These are phyloP conservation scores for Podila horticola DNA, from an alignment of 192 early-diverging fungal genomes.

Conservation along the genomic window DNA sequence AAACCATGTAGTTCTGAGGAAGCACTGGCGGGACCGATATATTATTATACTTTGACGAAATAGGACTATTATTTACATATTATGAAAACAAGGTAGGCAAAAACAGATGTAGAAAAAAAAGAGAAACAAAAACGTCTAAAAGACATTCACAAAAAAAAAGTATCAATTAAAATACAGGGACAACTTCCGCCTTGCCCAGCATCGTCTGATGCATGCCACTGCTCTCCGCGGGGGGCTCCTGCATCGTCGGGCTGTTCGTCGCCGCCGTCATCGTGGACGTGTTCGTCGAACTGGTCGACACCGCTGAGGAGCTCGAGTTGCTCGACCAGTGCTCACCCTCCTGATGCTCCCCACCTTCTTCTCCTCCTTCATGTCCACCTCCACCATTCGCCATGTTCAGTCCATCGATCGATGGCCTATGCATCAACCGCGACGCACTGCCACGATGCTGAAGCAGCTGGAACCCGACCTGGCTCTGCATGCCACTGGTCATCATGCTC, in stretches of 20 bases:
- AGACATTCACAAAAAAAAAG: background rate
- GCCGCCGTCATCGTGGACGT: slow-evolving; percentile 12
- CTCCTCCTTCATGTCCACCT: background rate
- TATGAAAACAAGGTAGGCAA: no score
- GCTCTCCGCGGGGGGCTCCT: slow-evolving; percentile 4
- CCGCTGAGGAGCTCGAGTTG: slow-evolving; percentile 25
- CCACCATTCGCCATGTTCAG: background rate
- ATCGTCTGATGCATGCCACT: background rate
- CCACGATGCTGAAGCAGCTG: background rate
- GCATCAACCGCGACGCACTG: slow-evolving; percentile 1
- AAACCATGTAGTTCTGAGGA: no score
- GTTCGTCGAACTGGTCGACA: slow-evolving; percentile 9
- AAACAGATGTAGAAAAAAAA: no score
- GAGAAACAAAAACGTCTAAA: background rate
- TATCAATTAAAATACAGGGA: slow-evolving; percentile 37
- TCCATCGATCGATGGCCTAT: slow-evolving; percentile 31
- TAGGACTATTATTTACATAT: no score
- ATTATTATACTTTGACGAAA: no score
- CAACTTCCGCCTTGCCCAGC: slow-evolving; percentile 39
- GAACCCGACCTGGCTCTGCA: slow-evolving; percentile 12
- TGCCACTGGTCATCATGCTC: slow-evolving; percentile 43
- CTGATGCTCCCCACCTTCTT: background rate
- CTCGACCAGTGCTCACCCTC: slow-evolving; percentile 19
- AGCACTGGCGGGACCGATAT: no score
- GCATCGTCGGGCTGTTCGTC: slow-evolving; percentile 25